Conservation (phyloP, 257 asterid species). For the Plantago ovata region DNA sequence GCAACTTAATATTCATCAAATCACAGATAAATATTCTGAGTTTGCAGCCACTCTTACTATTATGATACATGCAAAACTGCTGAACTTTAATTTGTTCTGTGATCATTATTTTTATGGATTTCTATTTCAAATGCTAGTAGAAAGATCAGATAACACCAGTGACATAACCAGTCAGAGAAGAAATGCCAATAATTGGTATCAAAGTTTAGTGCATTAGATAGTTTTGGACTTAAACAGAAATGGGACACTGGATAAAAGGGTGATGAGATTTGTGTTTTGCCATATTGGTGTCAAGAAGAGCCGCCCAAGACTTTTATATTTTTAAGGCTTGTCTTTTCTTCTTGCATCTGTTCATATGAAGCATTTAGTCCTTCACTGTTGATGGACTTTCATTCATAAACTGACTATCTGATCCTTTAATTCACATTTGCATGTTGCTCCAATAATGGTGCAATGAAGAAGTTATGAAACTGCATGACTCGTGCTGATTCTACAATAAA, state of each 20-base stretch:
- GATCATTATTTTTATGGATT: background rate
- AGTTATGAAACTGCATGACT: too few relatives aligned
- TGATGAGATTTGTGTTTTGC: background rate
- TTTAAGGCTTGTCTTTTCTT: conserved; percentile 1
- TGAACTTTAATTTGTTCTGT: background rate
- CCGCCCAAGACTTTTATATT: background rate
- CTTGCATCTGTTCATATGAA: background rate
- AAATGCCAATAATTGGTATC: conserved; percentile 4
- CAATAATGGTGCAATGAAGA: conserved; percentile 2
- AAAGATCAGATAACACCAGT: too few relatives aligned
- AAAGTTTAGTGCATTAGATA: background rate
- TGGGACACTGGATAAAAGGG: background rate
- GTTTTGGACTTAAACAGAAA: background rate
- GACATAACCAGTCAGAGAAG: background rate
- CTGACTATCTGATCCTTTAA: background rate
- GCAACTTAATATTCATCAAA: background rate
- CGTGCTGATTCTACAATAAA: background rate
- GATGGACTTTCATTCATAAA: background rate
- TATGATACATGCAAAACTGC: background rate
- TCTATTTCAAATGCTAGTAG: background rate
- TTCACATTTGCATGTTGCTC: background rate
- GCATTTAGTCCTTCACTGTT: background rate
- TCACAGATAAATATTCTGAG: background rate
- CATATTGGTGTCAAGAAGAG: background rate
- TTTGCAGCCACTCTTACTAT: too few relatives aligned